Base-by-base conservation (phyloP, 2,329 filamentous ascomycete genomes). In the Fusarium brachygibbosum region DNA sequence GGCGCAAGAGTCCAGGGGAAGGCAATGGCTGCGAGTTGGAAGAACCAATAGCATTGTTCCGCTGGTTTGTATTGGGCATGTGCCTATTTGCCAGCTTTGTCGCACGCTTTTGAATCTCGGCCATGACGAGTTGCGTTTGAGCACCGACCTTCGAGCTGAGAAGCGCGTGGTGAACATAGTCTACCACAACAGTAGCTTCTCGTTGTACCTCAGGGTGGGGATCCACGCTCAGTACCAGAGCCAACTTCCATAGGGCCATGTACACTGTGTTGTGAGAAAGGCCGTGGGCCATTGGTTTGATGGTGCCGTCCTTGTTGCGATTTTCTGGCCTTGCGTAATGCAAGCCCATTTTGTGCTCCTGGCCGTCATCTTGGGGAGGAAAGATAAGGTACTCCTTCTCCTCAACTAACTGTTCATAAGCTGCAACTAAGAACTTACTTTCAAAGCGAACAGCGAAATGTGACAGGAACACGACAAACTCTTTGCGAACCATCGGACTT, bases 161-260 rank as follows among this genome's bases (percentile, higher is more conserved):
- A 14, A 99, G 84, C 1, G 90, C 87, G 51, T 91, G 86, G 75
- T 98, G 90, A 28, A 98, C 86, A 74, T 91, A 93, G 78, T 99
- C 96, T 31, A 97, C 88, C 44, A 98, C 90, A n/a, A 91, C 85
- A 8, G 89, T 90, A 12, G 94, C 95, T 77, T 96, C 92, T 69
- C 91, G 87, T 67, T 97, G 92, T 34, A 98, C 93, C 76, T 98
- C 95, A 2, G 95, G 94, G 76, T 98, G 94, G 40, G 96, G 95
- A 76, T 99, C 96, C 19, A 97, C 93, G 44, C 93, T 95, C 78
- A 98, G 86, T 66, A 97, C 93, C 62, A 98, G 84, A 42, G 97
- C 86, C 75, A 98, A 93, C 78, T 97, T 96, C 96, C 96, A 99
- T 66, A 97, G 91, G 1, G 94, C 92, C 31, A 94, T 91, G 78